phyloP scores from a whole-genome alignment of 2,329 filamentous ascomycete species.

The Xylaria sp. region DNA sequence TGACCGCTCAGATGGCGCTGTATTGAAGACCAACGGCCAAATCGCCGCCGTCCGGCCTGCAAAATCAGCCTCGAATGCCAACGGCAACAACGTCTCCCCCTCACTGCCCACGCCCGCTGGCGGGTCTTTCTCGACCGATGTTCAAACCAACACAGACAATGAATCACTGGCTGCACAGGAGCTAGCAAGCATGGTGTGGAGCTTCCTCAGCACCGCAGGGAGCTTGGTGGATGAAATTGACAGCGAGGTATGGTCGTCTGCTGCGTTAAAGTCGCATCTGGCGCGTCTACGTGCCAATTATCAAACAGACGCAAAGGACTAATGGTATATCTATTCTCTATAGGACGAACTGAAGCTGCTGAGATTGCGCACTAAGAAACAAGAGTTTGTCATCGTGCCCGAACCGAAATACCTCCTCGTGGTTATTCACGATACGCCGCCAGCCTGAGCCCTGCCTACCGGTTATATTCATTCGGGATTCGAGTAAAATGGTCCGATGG shows the following conservation, averaged over 20 bases:
- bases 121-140: constrained; percentile 59
- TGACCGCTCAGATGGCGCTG: constrained; percentile 75
- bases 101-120: constrained; percentile 44
- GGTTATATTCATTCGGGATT: background rate
- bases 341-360: constrained; percentile 81
- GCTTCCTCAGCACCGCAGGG: constrained; percentile 75
- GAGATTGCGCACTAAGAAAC: constrained; percentile 82
- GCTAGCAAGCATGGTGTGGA: constrained; percentile 79
- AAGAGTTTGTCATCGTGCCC: constrained; percentile 85
- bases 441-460: constrained; percentile 58
- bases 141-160: constrained; percentile 53
- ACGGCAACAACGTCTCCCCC: constrained; percentile 31
- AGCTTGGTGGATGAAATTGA: constrained; percentile 78
- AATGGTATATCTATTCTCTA: constrained; percentile 15
- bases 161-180: constrained; percentile 73
- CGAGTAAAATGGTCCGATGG: constrained; percentile 16
- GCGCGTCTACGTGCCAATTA: background rate
- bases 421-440: constrained; percentile 83
- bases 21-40: constrained; percentile 79
- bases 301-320: constrained; percentile 7
- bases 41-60: constrained; percentile 66
- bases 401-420: constrained; percentile 82
- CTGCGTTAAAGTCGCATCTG: constrained; percentile 4
- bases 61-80: constrained; percentile 42
- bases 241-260: constrained; percentile 64